These are phyloP conservation scores for Colletotrichum limetticola DNA, from an alignment of 2,329 filamentous ascomycete genomes.

Conservation along the genomic window DNA sequence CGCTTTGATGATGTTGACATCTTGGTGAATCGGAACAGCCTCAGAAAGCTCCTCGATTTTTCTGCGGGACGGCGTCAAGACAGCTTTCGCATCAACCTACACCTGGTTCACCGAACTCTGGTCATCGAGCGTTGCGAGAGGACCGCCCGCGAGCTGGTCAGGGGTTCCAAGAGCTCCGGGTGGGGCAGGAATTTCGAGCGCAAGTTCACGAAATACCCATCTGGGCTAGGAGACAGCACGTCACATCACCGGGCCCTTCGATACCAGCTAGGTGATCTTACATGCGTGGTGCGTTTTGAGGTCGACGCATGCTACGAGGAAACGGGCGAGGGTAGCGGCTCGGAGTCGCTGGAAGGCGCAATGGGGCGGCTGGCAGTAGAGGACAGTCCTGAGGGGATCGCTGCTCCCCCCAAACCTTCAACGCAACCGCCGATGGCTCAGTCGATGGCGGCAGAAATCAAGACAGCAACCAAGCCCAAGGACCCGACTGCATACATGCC, in stretches of 20 bases:
- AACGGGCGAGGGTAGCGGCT: not conserved
- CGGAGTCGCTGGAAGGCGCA: not conserved
- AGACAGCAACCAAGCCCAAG: conserved; percentile 21
- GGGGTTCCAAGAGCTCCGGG: not conserved
- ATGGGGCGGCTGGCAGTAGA: too few relatives aligned
- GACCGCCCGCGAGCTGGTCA: not conserved
- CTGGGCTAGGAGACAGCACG: conserved; percentile 1
- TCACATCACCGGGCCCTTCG: conserved; percentile 6
- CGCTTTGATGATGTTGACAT: conserved; percentile 37
- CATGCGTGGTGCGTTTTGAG: conserved; percentile 4
- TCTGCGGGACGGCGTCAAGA: not conserved
- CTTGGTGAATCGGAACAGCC: conserved; percentile 37
- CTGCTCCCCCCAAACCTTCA: not conserved
- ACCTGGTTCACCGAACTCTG: not conserved
- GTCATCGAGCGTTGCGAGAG: conserved; percentile 15
- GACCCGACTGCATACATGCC: conserved; percentile 17
- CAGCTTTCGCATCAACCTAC: conserved; percentile 6
- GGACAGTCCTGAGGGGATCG: too few relatives aligned
- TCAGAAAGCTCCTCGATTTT: conserved; percentile 17
- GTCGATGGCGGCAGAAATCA: conserved; percentile 37
- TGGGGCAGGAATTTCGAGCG: conserved; percentile 10
- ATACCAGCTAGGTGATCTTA: conserved; percentile 7
- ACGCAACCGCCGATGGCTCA: conserved; percentile 24
- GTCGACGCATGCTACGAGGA: conserved; percentile 11
- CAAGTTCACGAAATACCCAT: not conserved